These are phyloP conservation scores for Alternaria ventricosa DNA, from an alignment of 2,329 filamentous ascomycete genomes.

Conservation along the genomic window DNA sequence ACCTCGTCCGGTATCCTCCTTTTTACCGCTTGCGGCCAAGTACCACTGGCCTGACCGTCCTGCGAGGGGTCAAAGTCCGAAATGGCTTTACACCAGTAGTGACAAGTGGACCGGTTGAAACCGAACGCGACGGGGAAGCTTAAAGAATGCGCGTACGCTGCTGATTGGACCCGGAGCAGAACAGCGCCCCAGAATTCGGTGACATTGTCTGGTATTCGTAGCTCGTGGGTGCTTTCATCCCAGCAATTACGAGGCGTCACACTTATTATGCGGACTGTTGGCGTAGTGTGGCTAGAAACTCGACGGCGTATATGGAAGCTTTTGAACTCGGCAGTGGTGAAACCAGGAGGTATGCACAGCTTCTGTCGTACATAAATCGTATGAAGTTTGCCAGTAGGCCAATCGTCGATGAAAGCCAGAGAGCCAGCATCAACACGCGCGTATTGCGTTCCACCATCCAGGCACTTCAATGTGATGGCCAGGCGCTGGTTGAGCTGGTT, in stretches of 20 bases:
- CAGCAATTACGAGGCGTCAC: conserved; percentile 23
- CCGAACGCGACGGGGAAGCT: conserved; percentile 30
- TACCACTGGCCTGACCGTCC: conserved; percentile 1
- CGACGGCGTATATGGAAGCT: conserved; percentile 29
- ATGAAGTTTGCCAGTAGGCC: conserved; percentile 31
- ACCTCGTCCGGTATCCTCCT: conserved; percentile 21
- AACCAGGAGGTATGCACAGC: conserved; percentile 28
- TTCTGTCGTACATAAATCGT: conserved; percentile 34
- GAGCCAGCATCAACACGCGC: conserved; percentile 53
- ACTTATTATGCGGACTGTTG: conserved; percentile 25
- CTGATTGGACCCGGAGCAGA: conserved; percentile 24
- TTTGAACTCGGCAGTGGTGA: conserved; percentile 26
- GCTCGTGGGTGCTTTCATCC: conserved; percentile 21
- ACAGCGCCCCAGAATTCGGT: conserved; percentile 22
- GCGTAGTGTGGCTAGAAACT: conserved; percentile 18
- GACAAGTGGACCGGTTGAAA: conserved; percentile 24
- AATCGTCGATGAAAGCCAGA: conserved; percentile 57
- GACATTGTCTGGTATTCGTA: conserved; percentile 18
- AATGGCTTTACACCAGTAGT: conserved; percentile 35
- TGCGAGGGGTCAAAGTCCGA: conserved; percentile 15
- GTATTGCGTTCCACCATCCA: conserved; percentile 44
- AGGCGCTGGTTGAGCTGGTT: conserved; percentile 31
- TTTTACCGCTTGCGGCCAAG: conserved; percentile 23
- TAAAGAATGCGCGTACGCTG: conserved; percentile 20
- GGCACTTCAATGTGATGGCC: conserved; percentile 29